These are phyloP conservation scores for Bromus sterilis DNA, from an alignment of 176 grass and related monocot genomes.

Conservation along the genomic window DNA sequence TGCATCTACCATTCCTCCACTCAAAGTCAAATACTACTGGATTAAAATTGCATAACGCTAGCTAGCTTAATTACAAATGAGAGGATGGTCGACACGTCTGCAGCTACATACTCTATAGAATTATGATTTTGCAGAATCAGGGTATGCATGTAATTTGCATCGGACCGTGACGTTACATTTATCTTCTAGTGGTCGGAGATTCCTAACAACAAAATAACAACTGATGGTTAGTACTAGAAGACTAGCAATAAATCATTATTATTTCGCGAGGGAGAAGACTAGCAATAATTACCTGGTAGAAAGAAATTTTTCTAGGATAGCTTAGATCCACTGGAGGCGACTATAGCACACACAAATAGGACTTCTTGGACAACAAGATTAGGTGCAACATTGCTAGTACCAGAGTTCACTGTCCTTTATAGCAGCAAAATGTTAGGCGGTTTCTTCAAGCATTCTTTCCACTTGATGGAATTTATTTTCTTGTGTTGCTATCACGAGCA, in stretches of 20 bases:
- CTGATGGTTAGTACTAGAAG: background rate
- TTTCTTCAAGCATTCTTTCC: constrained; percentile 29
- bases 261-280: no score
- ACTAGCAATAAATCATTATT: no score
- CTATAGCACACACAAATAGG: constrained; percentile 10
- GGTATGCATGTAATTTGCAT: constrained; percentile 9
- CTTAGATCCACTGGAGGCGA: background rate
- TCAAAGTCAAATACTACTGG: constrained; percentile 4
- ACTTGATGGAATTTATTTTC: background rate
- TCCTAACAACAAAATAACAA: constrained; percentile 1
- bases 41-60: constrained; percentile 18
- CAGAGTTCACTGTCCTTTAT: constrained; percentile 15
- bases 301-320: constrained; percentile 16
- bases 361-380: constrained; percentile 42
- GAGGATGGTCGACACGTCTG: no score
- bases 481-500: constrained; percentile 17
- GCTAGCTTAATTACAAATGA: no score
- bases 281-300: constrained; percentile 4
- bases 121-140: background rate
- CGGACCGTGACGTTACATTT: constrained; percentile 22
- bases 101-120: no score
- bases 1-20: background rate
- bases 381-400: constrained; percentile 24
- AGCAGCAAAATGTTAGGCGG: background rate
- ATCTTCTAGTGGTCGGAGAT: constrained; percentile 25